A percentile compares a stretch with the other conserved stretches of the same genome.
Conservation (phyloP, 179 eudicot genomes). For the Gypsophila paniculata region DNA sequence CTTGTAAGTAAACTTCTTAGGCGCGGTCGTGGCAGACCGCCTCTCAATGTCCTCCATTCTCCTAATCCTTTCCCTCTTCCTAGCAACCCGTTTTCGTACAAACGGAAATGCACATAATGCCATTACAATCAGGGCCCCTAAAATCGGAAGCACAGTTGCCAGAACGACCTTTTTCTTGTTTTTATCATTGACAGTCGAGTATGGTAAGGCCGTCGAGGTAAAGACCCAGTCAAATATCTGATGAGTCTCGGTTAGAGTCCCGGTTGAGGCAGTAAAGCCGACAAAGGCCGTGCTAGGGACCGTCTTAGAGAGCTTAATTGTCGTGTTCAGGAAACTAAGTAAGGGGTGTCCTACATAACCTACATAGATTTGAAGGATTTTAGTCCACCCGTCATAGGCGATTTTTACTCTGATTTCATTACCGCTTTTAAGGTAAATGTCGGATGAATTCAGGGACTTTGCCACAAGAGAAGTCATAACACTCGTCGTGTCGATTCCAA, state of each 20-base stretch:
- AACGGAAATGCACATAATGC: slow-evolving; percentile 27
- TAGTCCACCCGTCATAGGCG: slow-evolving; percentile 46
- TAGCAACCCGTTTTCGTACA: slow-evolving; percentile 25
- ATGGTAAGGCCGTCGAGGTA: slow-evolving; percentile 30
- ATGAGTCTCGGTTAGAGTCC: slow-evolving; percentile 46
- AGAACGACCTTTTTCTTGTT: slow-evolving; percentile 24
- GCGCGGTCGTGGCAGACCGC: slow-evolving; percentile 47
- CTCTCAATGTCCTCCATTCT: slow-evolving; percentile 45
- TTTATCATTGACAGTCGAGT: slow-evolving; percentile 31
- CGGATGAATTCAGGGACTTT: slow-evolving; percentile 32
- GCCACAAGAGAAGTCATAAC: slow-evolving; percentile 36
- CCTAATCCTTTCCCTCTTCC: slow-evolving; percentile 29
- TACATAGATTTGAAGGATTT: slow-evolving; percentile 36
- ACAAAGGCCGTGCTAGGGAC: slow-evolving; percentile 44
- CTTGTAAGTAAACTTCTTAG: slow-evolving; percentile 46
- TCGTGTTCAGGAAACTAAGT: slow-evolving; percentile 32
- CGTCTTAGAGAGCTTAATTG: slow-evolving; percentile 37
- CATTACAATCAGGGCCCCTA: slow-evolving; percentile 25
- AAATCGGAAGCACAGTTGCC: slow-evolving; percentile 30
- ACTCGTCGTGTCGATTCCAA: slow-evolving; percentile 48
- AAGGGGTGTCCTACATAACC: slow-evolving; percentile 47
- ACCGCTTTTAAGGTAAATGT: slow-evolving; percentile 56
- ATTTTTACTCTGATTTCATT: slow-evolving; percentile 40
- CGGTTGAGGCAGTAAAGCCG: slow-evolving; percentile 67
- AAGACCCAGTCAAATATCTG: slow-evolving; percentile 61